Evolutionary conservation across 805 yeast genomes (phyloP).

Genomic region (Saccharomycopsis amapae): DNA sequence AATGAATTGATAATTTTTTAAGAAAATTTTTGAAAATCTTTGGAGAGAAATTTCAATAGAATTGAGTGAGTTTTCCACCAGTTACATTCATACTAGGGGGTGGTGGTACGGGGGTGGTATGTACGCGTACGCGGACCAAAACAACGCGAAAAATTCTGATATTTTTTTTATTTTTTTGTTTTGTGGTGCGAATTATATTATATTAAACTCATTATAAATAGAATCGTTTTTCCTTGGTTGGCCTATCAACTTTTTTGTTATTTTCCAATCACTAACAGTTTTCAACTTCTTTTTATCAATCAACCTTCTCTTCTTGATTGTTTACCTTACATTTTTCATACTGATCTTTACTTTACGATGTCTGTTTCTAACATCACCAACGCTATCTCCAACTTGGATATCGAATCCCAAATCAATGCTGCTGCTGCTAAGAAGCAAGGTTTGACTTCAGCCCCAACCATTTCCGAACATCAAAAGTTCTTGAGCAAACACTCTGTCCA

Average conservation of each 20-base stretch:
- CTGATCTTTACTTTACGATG: slow-evolving; percentile 10
- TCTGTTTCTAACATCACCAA: slow-evolving; percentile 10
- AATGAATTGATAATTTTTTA: neutral
- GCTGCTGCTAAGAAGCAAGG: slow-evolving; percentile 21
- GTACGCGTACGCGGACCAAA: neutral
- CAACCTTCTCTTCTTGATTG: neutral
- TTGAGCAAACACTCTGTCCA: slow-evolving; percentile 57
- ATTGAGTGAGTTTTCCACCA: too few species aligned
- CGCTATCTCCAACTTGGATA: slow-evolving; percentile 9
- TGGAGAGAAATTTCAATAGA: too few species aligned
- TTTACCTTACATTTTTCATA: slow-evolving; percentile 11
- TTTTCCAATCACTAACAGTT: neutral
- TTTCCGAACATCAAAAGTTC: slow-evolving; percentile 43
- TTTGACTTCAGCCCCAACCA: neutral
- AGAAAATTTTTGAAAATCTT: too few species aligned
- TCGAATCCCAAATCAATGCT: slow-evolving; percentile 13
- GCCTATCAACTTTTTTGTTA: neutral
- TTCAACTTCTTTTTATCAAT: neutral
- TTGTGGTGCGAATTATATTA: slow-evolving; percentile 4
- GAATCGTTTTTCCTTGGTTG: neutral
- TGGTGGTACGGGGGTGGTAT: too few species aligned
- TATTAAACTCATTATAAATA: neutral
- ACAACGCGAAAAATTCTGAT: neutral
- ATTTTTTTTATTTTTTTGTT: too few species aligned
- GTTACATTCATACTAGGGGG: too few species aligned